Percentiles rank a stretch among this genome's conserved stretches.
Conservation (phyloP, 2,329 filamentous ascomycete genomes). For the Neonectria ditissima region DNA sequence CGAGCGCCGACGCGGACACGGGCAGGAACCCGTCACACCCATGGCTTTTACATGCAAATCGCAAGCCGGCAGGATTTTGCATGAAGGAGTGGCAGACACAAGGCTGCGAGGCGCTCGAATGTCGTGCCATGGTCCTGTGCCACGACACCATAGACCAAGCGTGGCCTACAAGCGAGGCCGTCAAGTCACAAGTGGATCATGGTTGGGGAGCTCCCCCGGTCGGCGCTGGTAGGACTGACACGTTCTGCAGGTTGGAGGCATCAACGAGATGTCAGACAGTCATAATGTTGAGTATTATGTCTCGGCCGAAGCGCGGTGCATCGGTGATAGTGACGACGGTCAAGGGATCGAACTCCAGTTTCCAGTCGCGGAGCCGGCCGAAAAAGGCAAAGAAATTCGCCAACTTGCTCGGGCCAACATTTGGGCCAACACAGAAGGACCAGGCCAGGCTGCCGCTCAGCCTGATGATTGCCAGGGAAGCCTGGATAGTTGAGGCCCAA, state of each 20-base stretch:
- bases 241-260: constrained; percentile 9
- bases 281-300: neutral
- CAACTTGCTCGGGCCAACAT: constrained; percentile 20
- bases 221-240: constrained; percentile 8
- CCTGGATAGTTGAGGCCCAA: constrained; percentile 30
- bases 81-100: constrained; percentile 25
- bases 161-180: constrained; percentile 20
- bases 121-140: constrained; percentile 32
- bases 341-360: constrained; percentile 4
- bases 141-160: constrained; percentile 25
- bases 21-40: constrained; percentile 1
- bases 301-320: constrained; percentile 20
- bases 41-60: constrained; percentile 16
- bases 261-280: constrained; percentile 23
- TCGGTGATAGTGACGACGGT: constrained; percentile 6
- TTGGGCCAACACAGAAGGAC: constrained; percentile 15
- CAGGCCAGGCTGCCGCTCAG: constrained; percentile 30
- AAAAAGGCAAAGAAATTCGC: constrained; percentile 14
- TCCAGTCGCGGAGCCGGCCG: constrained; percentile 13
- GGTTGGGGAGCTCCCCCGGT: constrained; percentile 17
- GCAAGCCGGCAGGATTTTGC: constrained; percentile 15
- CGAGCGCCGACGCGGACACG: constrained; percentile 11
- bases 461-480: constrained; percentile 21
- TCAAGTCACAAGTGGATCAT: constrained; percentile 31
- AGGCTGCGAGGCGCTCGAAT: constrained; percentile 26